phyloP scores from a whole-genome alignment of 805 yeast genomes.

The Candida oleophila region DNA sequence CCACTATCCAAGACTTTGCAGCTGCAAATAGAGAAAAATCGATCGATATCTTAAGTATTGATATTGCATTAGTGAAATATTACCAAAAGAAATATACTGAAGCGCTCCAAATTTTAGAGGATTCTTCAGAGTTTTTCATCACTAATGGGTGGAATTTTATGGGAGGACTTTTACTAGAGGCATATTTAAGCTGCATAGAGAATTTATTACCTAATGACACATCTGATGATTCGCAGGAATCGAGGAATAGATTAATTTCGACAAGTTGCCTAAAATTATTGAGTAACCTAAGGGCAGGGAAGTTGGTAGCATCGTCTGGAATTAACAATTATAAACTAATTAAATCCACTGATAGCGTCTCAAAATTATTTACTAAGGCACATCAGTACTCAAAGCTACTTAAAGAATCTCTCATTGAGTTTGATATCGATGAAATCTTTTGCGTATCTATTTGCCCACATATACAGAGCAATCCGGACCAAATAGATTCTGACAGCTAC shows the following conservation, averaged over 20 bases:
- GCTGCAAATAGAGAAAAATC: slow-evolving; percentile 57
- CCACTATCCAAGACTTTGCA: slow-evolving; percentile 53
- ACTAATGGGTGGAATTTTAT: slow-evolving; percentile 73
- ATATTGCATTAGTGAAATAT: slow-evolving; percentile 70
- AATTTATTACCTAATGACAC: slow-evolving; percentile 18
- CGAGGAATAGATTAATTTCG: slow-evolving; percentile 24
- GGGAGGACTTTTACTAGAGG: slow-evolving; percentile 62
- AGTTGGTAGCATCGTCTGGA: slow-evolving; percentile 14
- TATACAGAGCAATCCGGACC: slow-evolving; percentile 27
- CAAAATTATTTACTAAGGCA: slow-evolving; percentile 18
- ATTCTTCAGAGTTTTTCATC: slow-evolving; percentile 67
- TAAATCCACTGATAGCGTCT: slow-evolving; percentile 16
- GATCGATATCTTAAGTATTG: slow-evolving; percentile 72
- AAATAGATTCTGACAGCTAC: slow-evolving; percentile 29
- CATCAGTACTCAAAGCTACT: slow-evolving; percentile 13
- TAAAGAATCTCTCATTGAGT: slow-evolving; percentile 7
- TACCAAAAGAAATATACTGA: slow-evolving; percentile 54
- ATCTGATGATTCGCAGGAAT: slow-evolving; percentile 17
- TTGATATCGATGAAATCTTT: slow-evolving; percentile 25
- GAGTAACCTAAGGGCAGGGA: slow-evolving; percentile 23
- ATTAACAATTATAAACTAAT: slow-evolving; percentile 26
- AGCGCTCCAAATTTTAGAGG: slow-evolving; percentile 62
- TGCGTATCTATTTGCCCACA: slow-evolving; percentile 32
- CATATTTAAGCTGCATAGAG: slow-evolving; percentile 69
- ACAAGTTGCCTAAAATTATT: slow-evolving; percentile 42